Evolutionary conservation across 78 protist species (phyloP).

Genomic region (Dictyostelium capitatum): DNA sequence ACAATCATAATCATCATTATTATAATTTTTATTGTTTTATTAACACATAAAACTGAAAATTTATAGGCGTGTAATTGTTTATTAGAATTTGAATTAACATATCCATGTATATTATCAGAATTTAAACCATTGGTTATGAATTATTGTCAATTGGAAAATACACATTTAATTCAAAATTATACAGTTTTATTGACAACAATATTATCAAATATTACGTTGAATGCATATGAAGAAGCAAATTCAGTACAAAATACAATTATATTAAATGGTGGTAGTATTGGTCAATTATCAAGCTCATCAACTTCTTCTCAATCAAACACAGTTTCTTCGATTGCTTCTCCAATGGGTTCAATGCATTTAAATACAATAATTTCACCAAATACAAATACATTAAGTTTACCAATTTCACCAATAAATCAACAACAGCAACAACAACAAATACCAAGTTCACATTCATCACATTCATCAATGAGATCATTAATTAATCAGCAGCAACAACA

Average conservation of each 20-base stretch:
- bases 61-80: constrained; percentile 71
- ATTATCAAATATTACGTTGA: constrained; percentile 38
- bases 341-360: neutral
- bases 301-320: neutral
- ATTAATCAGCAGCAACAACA: constrained; percentile 19
- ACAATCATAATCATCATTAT: neutral
- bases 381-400: constrained; percentile 13
- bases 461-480: neutral
- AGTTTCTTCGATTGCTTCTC: neutral
- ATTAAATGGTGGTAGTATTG: neutral
- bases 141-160: constrained; percentile 40
- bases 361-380: constrained; percentile 5
- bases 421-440: neutral
- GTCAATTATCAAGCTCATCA: neutral
- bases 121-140: constrained; percentile 14
- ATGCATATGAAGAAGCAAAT: constrained; percentile 11
- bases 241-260: neutral
- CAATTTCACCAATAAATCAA: neutral
- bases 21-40: neutral
- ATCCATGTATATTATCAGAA: constrained; percentile 59
- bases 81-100: constrained; percentile 66
- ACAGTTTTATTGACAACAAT: constrained; percentile 45
- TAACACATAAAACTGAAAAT: no score
- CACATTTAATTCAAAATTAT: constrained; percentile 62
- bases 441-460: neutral